Base-by-base conservation (phyloP, 1,139 yeast species). In the Lodderomyces parapsilosis region DNA sequence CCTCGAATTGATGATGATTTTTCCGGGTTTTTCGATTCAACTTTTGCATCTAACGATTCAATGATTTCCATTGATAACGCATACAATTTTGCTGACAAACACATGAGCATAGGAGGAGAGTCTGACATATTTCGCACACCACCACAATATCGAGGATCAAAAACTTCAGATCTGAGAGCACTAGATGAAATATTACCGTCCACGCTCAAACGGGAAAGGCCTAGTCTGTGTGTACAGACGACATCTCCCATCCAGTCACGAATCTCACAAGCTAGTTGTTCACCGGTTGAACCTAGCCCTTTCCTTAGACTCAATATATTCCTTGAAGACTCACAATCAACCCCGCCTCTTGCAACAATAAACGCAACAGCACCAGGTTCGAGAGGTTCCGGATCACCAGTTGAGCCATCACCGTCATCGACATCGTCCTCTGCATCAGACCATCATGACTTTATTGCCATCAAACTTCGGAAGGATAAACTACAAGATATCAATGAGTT, bases 401-500 rank as follows among this genome's bases (percentile, higher is more conserved):
- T n/a, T n/a, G n/a, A n/a, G n/a, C n/a, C n/a, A n/a, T n/a, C n/a
- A n/a, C n/a, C n/a, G n/a, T n/a, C n/a, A n/a, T n/a, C n/a, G n/a
- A n/a, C n/a, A n/a, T n/a, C n/a, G n/a, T n/a, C n/a, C 17, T 4
- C n/a, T 30, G 14, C 14, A 33, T 13, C 40, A 28, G 25, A 28
- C 11, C 5, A 24, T 20, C 31, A 22, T 14, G 37, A 40, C 11
- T 43, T 31, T 13, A 39, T 59, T 10, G 54, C 59, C 0, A 43
- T 66, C 10, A 56, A 58, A 44, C 49, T 66, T 39, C 54, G 61
- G 17, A 66, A 65, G 44, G 66, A 62, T 40, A 56, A 53, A 44
- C 53, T 66, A 22, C 43, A 45, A 11, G 53, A 51, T 40, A 41
- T 64, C 33, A 47, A 58, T 38, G 68, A 66, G 42, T 54, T 67